A percentile compares a stretch with the other conserved stretches of the same genome.
Conservation (phyloP, 208 protist species). For the Leishmania martiniquensis region DNA sequence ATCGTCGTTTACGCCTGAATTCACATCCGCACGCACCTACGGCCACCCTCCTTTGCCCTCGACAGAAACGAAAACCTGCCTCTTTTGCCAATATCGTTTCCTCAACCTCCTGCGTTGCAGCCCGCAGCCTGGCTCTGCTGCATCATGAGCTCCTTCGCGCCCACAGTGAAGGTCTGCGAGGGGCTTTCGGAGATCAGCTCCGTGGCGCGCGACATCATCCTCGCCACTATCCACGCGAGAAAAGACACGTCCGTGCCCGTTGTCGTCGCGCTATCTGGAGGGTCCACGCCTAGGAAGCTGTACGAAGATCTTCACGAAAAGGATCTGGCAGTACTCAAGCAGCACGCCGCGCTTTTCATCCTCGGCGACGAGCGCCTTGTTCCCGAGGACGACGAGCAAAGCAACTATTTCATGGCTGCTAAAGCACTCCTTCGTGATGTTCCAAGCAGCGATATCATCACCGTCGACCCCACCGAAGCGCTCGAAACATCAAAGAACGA, state of each 20-base stretch:
- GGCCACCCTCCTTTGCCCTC: no score
- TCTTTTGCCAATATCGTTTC: not conserved
- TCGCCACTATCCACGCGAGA: slow-evolving; percentile 21
- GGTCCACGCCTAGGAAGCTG: slow-evolving; percentile 67
- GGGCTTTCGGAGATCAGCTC: slow-evolving; percentile 38
- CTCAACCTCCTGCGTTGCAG: not conserved
- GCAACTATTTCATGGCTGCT: slow-evolving; percentile 73
- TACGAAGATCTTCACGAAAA: slow-evolving; percentile 52
- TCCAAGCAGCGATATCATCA: slow-evolving; percentile 42
- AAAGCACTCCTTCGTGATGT: slow-evolving; percentile 61
- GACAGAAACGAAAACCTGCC: accelerated
- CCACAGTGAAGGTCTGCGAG: slow-evolving; percentile 43
- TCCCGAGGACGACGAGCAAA: slow-evolving; percentile 43
- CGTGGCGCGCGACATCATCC: slow-evolving; percentile 47
- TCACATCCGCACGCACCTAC: not conserved
- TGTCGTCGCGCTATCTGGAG: slow-evolving; percentile 75
- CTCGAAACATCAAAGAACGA: slow-evolving; percentile 33
- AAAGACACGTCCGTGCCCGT: slow-evolving; percentile 15
- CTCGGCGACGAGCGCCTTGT: slow-evolving; percentile 79
- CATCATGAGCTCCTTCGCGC: slow-evolving; percentile 36
- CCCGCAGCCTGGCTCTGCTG: not conserved
- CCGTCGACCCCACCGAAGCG: slow-evolving; percentile 42
- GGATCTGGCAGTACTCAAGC: slow-evolving; percentile 44
- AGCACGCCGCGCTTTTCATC: slow-evolving; percentile 53
- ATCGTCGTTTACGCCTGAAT: not conserved